Evolutionary conservation across 169 alveolate species (phyloP).

Genomic region (Cryptosporidium felis): DNA sequence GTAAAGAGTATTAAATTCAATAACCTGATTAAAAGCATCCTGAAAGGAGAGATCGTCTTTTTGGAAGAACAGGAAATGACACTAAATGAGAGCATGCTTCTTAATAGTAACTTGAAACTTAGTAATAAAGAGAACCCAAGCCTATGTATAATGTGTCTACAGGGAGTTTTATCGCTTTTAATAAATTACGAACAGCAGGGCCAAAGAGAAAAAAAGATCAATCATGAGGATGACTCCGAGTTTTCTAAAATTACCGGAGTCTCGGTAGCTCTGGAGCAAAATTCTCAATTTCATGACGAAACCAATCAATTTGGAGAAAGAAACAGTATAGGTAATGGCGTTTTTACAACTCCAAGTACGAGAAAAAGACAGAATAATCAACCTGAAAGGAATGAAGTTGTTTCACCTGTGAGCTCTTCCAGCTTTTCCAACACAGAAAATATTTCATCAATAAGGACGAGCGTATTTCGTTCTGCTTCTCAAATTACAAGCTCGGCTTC

Average conservation of each 20-base stretch:
- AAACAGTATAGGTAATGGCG: background rate
- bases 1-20: constrained; percentile 47
- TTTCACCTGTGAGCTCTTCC: constrained; percentile 39
- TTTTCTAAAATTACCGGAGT: background rate
- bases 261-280: background rate
- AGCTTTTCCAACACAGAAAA: background rate
- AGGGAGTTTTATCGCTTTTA: constrained; percentile 38
- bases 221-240: background rate
- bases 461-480: background rate
- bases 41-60: background rate
- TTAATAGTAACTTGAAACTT: too few species aligned
- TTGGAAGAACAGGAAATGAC: background rate
- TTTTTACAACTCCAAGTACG: constrained; percentile 31
- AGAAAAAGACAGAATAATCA: background rate
- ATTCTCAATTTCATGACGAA: background rate
- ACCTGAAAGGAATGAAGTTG: background rate
- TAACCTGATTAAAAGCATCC: constrained; percentile 30
- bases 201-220: background rate
- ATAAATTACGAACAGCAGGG: constrained; percentile 27
- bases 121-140: background rate
- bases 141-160: constrained; percentile 44
- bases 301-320: background rate
- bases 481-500: constrained; percentile 32
- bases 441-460: constrained; percentile 31
- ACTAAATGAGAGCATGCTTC: background rate